phyloP scores from a whole-genome alignment of 164 flowering plant species.

The Macadamia tetraphylla region DNA sequence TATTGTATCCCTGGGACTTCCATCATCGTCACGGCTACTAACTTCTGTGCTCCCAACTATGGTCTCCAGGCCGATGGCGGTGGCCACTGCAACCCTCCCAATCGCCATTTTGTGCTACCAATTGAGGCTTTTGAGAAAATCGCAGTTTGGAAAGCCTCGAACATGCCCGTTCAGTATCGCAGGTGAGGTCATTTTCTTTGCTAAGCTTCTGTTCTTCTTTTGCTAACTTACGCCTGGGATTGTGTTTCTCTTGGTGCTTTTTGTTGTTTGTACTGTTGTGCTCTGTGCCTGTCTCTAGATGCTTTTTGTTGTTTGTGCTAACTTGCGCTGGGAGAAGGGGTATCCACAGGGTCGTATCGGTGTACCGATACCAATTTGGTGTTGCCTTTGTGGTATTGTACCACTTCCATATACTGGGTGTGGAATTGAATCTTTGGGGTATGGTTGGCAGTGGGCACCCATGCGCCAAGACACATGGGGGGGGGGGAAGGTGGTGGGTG shows the following conservation, averaged over 20 bases:
- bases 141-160: slow-evolving; percentile 92
- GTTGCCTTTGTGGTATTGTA: no score
- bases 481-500: no score
- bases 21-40: slow-evolving; percentile 88
- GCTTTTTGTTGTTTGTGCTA: not conserved
- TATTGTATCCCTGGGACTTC: slow-evolving; percentile 93
- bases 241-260: no score
- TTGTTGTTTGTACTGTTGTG: not conserved
- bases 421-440: no score
- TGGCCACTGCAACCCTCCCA: slow-evolving; percentile 85
- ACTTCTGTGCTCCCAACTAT: slow-evolving; percentile 85
- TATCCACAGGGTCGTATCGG: not conserved
- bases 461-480: no score
- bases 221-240: slow-evolving; percentile 6
- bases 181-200: slow-evolving; percentile 29
- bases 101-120: slow-evolving; percentile 75
- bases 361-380: no score
- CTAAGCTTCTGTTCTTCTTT: not conserved
- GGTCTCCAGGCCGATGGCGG: slow-evolving; percentile 61
- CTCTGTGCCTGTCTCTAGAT: no score
- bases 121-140: slow-evolving; percentile 94
- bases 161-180: slow-evolving; percentile 88
- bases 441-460: no score
- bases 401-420: no score
- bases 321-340: not conserved